Evolutionary conservation across 2,329 filamentous ascomycete species (phyloP).

Genomic region (Botryotinia convoluta): DNA sequence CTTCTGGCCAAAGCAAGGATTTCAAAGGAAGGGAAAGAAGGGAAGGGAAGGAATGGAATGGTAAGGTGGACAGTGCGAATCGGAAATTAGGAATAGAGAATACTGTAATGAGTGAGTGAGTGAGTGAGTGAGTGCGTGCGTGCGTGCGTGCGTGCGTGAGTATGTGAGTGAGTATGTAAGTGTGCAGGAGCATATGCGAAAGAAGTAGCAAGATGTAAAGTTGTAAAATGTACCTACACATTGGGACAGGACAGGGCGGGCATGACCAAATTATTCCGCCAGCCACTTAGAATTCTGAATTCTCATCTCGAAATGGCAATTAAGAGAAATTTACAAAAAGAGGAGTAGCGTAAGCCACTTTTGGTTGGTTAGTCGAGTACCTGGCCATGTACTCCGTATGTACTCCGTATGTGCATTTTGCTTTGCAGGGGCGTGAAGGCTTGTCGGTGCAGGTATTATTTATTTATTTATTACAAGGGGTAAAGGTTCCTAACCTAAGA

Average conservation of each 20-base stretch:
- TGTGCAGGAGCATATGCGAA: constrained; percentile 1
- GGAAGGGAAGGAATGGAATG: not conserved
- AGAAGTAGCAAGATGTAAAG: not conserved
- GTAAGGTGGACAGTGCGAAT: not conserved
- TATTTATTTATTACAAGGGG: not conserved
- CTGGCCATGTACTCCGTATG: not conserved
- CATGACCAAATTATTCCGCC: not conserved
- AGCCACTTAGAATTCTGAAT: not conserved
- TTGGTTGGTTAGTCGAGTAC: not conserved
- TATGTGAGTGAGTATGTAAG: not conserved
- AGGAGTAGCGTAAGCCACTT: not conserved
- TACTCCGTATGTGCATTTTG: not conserved
- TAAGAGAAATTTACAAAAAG: not conserved
- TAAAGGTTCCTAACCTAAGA: not conserved
- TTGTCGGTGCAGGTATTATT: not conserved
- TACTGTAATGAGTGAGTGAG: not conserved
- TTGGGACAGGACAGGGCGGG: not conserved
- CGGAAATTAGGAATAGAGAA: not conserved
- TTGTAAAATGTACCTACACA: not conserved
- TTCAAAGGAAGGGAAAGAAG: not conserved
- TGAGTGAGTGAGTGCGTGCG: not conserved
- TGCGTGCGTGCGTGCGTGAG: not conserved
- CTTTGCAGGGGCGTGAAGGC: not conserved
- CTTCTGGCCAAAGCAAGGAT: constrained; percentile 1
- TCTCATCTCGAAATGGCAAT: constrained; percentile 6